These are phyloP conservation scores for Mallotus nudiflorus DNA, from an alignment of 345 rosid genomes.

Conservation along the genomic window DNA sequence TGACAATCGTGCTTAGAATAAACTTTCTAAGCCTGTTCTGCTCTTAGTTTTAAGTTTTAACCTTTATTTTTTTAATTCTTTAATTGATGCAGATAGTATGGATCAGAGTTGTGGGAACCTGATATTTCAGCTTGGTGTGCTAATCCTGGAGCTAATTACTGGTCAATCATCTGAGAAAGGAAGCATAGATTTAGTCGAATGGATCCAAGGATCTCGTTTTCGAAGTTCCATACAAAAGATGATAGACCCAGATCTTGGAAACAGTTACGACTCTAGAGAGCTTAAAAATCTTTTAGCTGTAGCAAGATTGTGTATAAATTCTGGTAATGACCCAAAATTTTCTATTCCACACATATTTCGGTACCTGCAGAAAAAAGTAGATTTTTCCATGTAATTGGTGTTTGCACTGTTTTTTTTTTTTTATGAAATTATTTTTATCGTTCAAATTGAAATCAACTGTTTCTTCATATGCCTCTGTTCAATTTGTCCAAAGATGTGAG, in stretches of 20 bases:
- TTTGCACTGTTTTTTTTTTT: background rate
- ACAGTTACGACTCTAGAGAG: slow-evolving; percentile 56
- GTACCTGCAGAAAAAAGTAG: slow-evolving; percentile 66
- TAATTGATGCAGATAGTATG: slow-evolving; percentile 41
- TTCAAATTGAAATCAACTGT: background rate
- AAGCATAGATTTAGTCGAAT: slow-evolving; percentile 48
- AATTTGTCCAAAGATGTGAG: no score
- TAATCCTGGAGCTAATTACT: slow-evolving; percentile 80
- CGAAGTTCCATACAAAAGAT: slow-evolving; percentile 67
- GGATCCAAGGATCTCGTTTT: slow-evolving; percentile 72
- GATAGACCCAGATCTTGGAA: slow-evolving; percentile 91
- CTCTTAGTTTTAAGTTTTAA: background rate
- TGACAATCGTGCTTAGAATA: background rate
- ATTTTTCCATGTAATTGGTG: slow-evolving; percentile 7
- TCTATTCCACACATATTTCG: slow-evolving; percentile 58
- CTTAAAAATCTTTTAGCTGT: slow-evolving; percentile 70
- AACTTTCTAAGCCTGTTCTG: background rate
- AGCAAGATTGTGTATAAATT: slow-evolving; percentile 70
- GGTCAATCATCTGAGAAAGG: slow-evolving; percentile 82
- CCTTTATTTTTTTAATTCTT: background rate
- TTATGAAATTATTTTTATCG: background rate
- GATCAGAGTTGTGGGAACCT: slow-evolving; percentile 52
- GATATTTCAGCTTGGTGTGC: slow-evolving; percentile 81
- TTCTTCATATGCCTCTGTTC: no score
- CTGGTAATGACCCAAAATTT: slow-evolving; percentile 55